Percentiles rank a stretch among this genome's conserved stretches.
These are phyloP conservation scores for Chlamydomonas sp. DNA, from an alignment of 139 green algal species.

Conservation along the genomic window DNA sequence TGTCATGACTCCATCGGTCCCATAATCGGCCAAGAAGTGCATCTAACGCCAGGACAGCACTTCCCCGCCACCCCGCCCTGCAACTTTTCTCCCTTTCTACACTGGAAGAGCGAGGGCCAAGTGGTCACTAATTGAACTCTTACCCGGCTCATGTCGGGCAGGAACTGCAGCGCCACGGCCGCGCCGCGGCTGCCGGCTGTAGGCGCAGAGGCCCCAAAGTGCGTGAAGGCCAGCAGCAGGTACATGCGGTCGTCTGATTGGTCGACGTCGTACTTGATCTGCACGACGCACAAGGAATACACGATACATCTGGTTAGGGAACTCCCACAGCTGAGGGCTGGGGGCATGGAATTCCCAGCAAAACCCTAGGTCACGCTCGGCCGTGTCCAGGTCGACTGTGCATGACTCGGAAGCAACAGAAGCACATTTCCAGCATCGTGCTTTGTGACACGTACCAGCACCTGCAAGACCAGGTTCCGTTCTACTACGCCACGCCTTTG, in stretches of 20 bases:
- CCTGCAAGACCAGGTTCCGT: no score
- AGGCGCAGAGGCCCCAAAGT: constrained; percentile 6
- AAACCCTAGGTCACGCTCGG: no score
- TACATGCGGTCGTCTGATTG: not conserved
- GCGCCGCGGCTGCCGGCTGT: not conserved
- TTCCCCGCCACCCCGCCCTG: not conserved
- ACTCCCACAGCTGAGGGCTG: no score
- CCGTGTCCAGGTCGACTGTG: no score
- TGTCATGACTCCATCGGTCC: not conserved
- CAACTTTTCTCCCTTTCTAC: not conserved
- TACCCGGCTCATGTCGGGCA: constrained; percentile 23
- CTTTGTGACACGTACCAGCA: no score
- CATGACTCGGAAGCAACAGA: no score
- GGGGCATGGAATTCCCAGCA: no score
- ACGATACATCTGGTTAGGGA: no score
- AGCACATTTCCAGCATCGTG: no score
- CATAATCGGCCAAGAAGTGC: no score
- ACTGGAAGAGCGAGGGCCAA: not conserved
- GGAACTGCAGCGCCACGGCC: not conserved
- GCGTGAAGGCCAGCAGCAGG: constrained; percentile 26
- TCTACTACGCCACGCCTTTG: no score
- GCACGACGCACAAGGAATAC: not conserved
- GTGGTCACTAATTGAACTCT: not conserved
- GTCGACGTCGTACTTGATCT: constrained; percentile 31
- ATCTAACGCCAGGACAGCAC: no score